phyloP scores from a whole-genome alignment of 257 asterid species.

The Plantago elongata region DNA sequence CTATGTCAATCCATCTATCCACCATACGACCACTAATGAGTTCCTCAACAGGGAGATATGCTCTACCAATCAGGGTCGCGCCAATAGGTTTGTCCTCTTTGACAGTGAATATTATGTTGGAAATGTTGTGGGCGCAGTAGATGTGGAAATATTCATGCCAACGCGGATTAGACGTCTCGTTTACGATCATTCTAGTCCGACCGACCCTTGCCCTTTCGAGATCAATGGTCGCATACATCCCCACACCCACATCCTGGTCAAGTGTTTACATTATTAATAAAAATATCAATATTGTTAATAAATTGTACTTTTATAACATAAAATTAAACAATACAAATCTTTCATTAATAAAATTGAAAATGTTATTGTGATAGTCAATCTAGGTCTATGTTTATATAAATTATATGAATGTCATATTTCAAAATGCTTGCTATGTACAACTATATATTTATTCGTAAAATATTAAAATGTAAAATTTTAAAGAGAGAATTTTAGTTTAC shows the following conservation, averaged over 20 bases:
- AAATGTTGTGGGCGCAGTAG: slow-evolving; percentile 64
- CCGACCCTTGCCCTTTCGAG: slow-evolving; percentile 67
- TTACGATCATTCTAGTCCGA: slow-evolving; percentile 44
- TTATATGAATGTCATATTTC: no score
- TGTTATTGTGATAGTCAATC: no score
- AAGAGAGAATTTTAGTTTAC: no score
- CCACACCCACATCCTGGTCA: slow-evolving; percentile 48
- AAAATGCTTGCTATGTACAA: no score
- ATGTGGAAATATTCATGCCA: slow-evolving; percentile 64
- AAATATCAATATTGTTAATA: no score
- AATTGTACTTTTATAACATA: no score
- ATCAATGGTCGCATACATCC: slow-evolving; percentile 70
- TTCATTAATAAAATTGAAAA: no score
- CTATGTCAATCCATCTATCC: slow-evolving; percentile 53
- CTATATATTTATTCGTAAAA: no score
- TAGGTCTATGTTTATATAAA: no score
- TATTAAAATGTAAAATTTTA: no score
- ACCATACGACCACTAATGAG: slow-evolving; percentile 36
- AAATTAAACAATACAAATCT: no score
- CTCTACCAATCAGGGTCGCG: slow-evolving; percentile 77
- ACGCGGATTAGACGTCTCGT: slow-evolving; percentile 52
- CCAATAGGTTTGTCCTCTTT: slow-evolving; percentile 59
- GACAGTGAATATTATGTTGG: slow-evolving; percentile 60
- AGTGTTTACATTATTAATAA: no score
- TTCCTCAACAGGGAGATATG: slow-evolving; percentile 60